Conservation (phyloP, 345 rosid genomes). For the Reutealis trisperma region DNA sequence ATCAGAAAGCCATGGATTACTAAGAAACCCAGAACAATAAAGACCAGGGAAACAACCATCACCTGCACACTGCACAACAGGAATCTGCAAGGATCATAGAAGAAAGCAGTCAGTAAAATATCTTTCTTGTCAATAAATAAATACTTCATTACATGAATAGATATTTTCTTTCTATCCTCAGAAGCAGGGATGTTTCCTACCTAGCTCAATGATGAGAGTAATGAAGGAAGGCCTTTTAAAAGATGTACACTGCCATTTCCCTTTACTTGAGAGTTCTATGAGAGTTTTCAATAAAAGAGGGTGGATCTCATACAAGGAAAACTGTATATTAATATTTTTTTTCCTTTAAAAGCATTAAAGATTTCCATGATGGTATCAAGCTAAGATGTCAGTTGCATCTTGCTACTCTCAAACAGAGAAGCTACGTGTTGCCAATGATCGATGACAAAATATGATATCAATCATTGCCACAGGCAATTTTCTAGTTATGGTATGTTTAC, state of each 20-base stretch:
- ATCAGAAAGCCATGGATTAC: conserved; percentile 90
- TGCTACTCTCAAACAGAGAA: neutral
- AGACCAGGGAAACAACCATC: conserved; percentile 90
- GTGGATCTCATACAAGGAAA: neutral
- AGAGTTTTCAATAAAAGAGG: neutral
- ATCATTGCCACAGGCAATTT: neutral
- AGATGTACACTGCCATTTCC: neutral
- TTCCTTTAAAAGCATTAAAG: neutral
- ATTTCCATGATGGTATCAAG: neutral
- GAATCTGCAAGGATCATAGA: conserved; percentile 53
- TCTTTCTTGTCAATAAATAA: neutral
- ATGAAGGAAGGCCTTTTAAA: neutral
- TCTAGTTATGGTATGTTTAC: neutral
- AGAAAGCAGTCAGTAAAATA: neutral
- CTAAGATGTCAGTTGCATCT: neutral
- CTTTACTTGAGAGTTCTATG: neutral
- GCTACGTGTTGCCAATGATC: neutral
- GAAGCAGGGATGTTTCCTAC: neutral
- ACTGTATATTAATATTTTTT: neutral
- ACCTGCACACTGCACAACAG: conserved; percentile 62
- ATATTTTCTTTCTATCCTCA: neutral
- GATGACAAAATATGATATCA: neutral
- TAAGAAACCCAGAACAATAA: conserved; percentile 49
- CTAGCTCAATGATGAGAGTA: neutral
- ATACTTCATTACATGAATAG: neutral